Base-by-base conservation (phyloP, 192 early-diverging fungal species). In the Chytriomyces sp. region DNA sequence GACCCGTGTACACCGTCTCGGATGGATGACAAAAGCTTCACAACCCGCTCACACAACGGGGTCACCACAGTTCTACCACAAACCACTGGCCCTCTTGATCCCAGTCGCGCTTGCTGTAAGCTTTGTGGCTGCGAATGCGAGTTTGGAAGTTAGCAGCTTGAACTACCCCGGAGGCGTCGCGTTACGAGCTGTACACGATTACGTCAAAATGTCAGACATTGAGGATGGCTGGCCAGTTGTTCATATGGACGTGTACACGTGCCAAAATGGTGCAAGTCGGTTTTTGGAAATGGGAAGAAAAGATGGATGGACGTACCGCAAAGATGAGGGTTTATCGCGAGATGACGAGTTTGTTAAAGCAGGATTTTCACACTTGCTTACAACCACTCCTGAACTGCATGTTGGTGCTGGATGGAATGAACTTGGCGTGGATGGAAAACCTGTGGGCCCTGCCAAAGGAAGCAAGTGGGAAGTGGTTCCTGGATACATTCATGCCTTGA, bases 141-240 rank as follows among this genome's bases (percentile, higher is more conserved):
- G 28, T 45, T 3, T 77, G 57, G 72, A 63, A 44, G 64, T 93
- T 5, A 96, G 95, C 8, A 81, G 84, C 11, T 76, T 80, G 5
- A 98, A 98, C 83, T 98, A 98, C 67, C 96, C 97, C 16, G 97
- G 95, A 7, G 97, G 94, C 2, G 72, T 87, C 8, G 95, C 95
- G 1, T 77, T 98, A 46, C 74, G 81, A 20, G 74, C 70, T 48
- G 78, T 97, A 23, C 92, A 95, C 78, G 49, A 53, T 18, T 64
- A 35, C 44, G n/a, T 75, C 16, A 28, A 44, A 20, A 9, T 24
- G 11, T 3, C 3, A 28, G 67, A 68, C 46, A 11, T 44, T 24
- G 71, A 61, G n/a, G 57, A 49, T 6, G 16, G 10, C 6, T 47
- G 28, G 67, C 67, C 67, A 24, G 48, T n/a, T 10, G 46, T 78